Evolutionary conservation across 257 asterid genomes (phyloP).

Genomic region (Echium plantagineum): DNA sequence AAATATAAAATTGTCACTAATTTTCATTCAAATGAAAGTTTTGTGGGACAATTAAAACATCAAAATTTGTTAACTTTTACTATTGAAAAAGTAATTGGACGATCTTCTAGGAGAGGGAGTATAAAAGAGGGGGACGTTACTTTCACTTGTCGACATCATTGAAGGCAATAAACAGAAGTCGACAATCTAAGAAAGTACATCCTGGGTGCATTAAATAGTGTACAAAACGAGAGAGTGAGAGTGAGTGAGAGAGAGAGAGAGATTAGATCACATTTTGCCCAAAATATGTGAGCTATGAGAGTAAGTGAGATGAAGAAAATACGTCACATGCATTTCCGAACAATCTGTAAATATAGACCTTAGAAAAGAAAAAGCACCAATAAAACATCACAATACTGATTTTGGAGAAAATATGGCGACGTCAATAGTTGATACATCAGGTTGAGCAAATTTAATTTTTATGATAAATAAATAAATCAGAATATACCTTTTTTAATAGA

Average conservation of each 20-base stretch:
- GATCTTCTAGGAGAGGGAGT: no score
- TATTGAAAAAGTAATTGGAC: no score
- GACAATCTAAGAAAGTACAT: not conserved
- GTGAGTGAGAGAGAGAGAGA: no score
- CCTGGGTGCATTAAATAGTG: not conserved
- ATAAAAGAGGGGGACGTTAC: no score
- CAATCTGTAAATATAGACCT: not conserved
- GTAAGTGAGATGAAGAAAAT: not conserved
- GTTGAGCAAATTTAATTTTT: not conserved
- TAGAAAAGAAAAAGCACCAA: not conserved
- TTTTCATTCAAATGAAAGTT: no score
- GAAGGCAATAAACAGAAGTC: not conserved
- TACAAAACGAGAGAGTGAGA: not conserved
- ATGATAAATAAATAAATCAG: not conserved
- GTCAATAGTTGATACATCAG: not conserved
- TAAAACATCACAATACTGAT: not conserved
- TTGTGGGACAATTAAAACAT: no score
- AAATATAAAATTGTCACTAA: no score
- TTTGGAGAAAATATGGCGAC: not conserved
- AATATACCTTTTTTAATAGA: constrained; percentile 51
- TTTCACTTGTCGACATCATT: no score
- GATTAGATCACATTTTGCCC: no score
- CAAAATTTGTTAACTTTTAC: no score
- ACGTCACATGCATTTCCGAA: not conserved
- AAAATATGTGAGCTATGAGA: no score